phyloP scores from a whole-genome alignment of 1,139 yeast genomes.

The Candida sanyaensis region DNA sequence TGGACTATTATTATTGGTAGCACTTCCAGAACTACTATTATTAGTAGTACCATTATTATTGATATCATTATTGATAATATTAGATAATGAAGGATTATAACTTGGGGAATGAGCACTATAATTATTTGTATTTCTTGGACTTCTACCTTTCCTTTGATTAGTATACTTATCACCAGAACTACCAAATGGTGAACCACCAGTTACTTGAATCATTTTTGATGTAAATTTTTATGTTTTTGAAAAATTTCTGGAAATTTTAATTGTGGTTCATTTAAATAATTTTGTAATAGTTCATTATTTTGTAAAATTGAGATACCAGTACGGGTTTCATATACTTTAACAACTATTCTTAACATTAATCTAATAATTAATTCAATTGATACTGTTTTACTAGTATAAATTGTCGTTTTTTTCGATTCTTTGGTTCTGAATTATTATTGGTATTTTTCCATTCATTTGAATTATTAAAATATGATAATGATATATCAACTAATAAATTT shows the following conservation, averaged over 20 bases:
- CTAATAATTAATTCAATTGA: conserved; percentile 22
- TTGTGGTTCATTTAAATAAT: conserved; percentile 25
- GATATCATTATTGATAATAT: conserved; percentile 16
- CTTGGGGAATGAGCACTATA: conserved; percentile 19
- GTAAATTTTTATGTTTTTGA: conserved; percentile 11
- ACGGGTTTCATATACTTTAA: conserved; percentile 18
- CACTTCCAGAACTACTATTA: background rate
- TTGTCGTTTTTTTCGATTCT: background rate
- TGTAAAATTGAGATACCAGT: conserved; percentile 11
- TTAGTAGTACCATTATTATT: background rate
- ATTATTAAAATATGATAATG: conserved; percentile 24
- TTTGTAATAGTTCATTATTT: conserved; percentile 16
- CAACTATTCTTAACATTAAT: conserved; percentile 23
- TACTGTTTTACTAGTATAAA: conserved; percentile 14
- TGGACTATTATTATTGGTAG: background rate
- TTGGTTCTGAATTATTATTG: background rate
- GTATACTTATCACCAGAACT: background rate
- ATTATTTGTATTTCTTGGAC: conserved; percentile 6
- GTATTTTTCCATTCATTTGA: background rate
- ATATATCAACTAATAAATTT: conserved; percentile 28
- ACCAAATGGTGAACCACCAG: conserved; percentile 19
- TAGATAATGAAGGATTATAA: conserved; percentile 27
- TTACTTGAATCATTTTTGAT: conserved; percentile 14
- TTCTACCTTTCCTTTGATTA: background rate
- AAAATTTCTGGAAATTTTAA: conserved; percentile 28